Evolutionary conservation across 2,329 filamentous ascomycete species (phyloP), one percentile per base, ranked within the genome.

Genomic region (Pseudogymnoascus sp.): DNA sequence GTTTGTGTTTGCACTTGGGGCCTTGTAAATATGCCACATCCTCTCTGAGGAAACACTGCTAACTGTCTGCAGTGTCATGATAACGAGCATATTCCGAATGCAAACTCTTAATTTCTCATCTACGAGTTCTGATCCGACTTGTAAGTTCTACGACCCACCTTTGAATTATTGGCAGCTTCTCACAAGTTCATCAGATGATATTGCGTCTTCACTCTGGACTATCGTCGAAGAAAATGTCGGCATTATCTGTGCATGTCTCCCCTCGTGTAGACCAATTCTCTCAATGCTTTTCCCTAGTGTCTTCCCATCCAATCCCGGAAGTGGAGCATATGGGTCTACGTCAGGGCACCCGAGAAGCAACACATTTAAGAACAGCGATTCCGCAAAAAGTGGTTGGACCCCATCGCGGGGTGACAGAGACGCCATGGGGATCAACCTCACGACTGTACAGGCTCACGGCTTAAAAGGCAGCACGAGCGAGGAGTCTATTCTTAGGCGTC

Each of bases 201-300:
- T 71, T 16, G 59, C 64, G 8, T 69, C 72, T 16, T 72, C 72
- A 6, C 68, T 71, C 18, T 76, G 74, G 74, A 74, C 72, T 18
- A 69, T 72, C 8, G 65, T 76, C 33, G 75, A 76, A 67, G 68
- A 69, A 25, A 72, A 72, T 57, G 65, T 69, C 12, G 73, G 67
- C 12, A 70, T 75, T n/a, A 72, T 74, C 33, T 75, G 73, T 60
- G 72, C 74, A 14, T 75, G 73, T 59, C 69, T 75, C 6, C 74
- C 74, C 8, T 73, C 74, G 67, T 69, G 72, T 57, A 68, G 71
- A 39, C 67, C 68, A n/a, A 67, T 70, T 1, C 67, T 75, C 6
- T 38, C 65, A 4, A 57, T 63, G 16, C 8, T 71, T 7, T 63
- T 71, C 14, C 67, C 67, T 2, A 59, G 35, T 6, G 20, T 68